Percentiles rank a stretch among this genome's conserved stretches.
These are phyloP conservation scores for Puccinia hordei DNA, from an alignment of 1,284 basidiomycete species.

Conservation along the genomic window DNA sequence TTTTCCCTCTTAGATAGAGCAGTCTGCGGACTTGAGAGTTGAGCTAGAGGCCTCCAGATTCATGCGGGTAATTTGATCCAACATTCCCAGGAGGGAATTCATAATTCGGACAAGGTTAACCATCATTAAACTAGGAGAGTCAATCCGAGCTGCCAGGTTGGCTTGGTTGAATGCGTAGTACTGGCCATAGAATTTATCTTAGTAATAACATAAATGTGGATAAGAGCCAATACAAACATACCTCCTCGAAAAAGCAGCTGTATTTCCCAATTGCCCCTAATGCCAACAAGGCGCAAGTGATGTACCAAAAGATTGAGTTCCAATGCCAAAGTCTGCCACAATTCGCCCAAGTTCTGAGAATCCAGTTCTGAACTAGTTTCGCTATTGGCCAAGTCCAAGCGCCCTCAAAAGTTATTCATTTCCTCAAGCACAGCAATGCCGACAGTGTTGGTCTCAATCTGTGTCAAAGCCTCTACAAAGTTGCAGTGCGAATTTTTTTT, in stretches of 20 bases:
- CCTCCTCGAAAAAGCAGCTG: conserved; percentile 6
- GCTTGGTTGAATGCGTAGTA: conserved; percentile 23
- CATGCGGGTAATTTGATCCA: background rate
- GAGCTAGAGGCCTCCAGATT: background rate
- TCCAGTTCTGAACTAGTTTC: no score
- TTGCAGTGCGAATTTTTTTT: background rate
- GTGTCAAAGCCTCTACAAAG: background rate
- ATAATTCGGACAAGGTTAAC: background rate
- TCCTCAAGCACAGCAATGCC: conserved; percentile 3
- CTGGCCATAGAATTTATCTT: background rate
- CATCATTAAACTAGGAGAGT: conserved; percentile 5
- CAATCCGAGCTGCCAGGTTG: background rate
- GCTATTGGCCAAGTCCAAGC: no score
- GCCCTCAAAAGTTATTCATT: no score
- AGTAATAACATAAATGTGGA: no score
- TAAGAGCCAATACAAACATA: background rate
- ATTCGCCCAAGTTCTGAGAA: no score
- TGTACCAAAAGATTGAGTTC: no score
- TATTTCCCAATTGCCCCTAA: conserved; percentile 16
- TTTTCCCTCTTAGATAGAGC: background rate
- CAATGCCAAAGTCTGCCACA: no score
- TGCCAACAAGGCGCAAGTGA: no score
- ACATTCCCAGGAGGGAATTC: background rate
- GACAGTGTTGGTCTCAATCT: background rate
- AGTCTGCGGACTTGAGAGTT: conserved; percentile 13